Conservation (phyloP, 2,329 filamentous ascomycete genomes). For the Drechslera avenae region DNA sequence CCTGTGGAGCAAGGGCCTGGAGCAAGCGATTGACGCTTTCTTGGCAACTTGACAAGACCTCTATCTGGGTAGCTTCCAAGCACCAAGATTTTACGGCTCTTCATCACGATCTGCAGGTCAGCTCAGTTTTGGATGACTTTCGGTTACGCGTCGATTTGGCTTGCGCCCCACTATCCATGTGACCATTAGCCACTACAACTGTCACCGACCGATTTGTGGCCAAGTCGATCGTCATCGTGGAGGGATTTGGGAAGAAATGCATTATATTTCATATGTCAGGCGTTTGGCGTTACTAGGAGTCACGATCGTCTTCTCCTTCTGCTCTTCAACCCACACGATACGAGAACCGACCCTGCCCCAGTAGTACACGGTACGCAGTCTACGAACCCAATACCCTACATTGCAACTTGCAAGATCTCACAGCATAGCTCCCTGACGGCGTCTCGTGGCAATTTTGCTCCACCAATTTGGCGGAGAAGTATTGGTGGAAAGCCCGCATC, state of each 20-base stretch:
- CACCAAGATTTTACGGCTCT: background rate
- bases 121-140: background rate
- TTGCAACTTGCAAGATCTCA: background rate
- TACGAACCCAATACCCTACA: background rate
- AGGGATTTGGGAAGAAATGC: background rate
- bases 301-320: background rate
- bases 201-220: slow-evolving; percentile 3
- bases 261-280: background rate
- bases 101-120: background rate
- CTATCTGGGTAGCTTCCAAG: too few species aligned
- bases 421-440: background rate
- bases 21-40: slow-evolving; percentile 35
- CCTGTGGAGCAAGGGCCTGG: slow-evolving; percentile 34
- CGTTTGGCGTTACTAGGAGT: background rate
- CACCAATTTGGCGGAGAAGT: background rate
- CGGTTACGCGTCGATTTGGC: slow-evolving; percentile 22
- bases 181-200: slow-evolving; percentile 7
- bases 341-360: background rate
- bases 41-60: slow-evolving; percentile 19
- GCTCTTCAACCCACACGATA: background rate
- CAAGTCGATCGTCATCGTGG: background rate
- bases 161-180: slow-evolving; percentile 7
- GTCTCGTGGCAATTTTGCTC: background rate
- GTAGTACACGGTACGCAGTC: background rate
- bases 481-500: background rate